Evolutionary conservation across 2,329 filamentous ascomycete species (phyloP).

Genomic region (Penicillium sclerotigenum): DNA sequence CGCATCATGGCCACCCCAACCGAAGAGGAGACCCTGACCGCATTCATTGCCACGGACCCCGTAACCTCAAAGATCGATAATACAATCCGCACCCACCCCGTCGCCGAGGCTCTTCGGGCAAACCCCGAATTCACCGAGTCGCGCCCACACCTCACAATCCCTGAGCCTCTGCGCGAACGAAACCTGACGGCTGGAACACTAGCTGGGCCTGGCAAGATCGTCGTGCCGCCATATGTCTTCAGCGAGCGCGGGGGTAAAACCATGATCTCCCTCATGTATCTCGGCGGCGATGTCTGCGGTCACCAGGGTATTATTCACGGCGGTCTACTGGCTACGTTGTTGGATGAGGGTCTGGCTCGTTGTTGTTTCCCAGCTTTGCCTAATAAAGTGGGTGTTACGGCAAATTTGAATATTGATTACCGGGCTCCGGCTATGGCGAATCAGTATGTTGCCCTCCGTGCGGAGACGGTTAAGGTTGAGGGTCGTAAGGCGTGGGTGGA

Average conservation of each 20-base stretch:
- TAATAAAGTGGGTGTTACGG: slow-evolving; percentile 77
- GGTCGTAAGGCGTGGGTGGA: slow-evolving; percentile 93
- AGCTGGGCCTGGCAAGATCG: slow-evolving; percentile 69
- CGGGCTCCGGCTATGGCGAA: slow-evolving; percentile 73
- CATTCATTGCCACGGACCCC: slow-evolving; percentile 60
- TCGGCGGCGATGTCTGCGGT: slow-evolving; percentile 78
- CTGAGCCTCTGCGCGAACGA: slow-evolving; percentile 63
- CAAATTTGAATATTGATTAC: slow-evolving; percentile 79
- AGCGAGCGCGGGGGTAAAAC: slow-evolving; percentile 66
- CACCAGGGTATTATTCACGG: slow-evolving; percentile 90
- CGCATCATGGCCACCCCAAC: slow-evolving; percentile 40
- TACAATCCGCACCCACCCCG: slow-evolving; percentile 70
- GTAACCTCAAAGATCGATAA: slow-evolving; percentile 61
- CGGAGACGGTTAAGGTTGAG: slow-evolving; percentile 78
- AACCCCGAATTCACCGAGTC: slow-evolving; percentile 69
- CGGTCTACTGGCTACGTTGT: slow-evolving; percentile 82
- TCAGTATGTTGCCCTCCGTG: slow-evolving; percentile 72
- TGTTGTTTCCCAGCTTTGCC: slow-evolving; percentile 87
- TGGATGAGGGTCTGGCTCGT: slow-evolving; percentile 84
- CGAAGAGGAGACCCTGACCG: slow-evolving; percentile 69
- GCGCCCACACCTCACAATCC: slow-evolving; percentile 84
- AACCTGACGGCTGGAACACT: slow-evolving; percentile 82
- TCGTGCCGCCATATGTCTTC: slow-evolving; percentile 78
- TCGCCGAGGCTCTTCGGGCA: slow-evolving; percentile 66
- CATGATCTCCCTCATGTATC: slow-evolving; percentile 69